A percentile compares a stretch with the other conserved stretches of the same genome.
These are phyloP conservation scores for Henckelia pumila DNA, from an alignment of 257 asterid genomes.

Conservation along the genomic window DNA sequence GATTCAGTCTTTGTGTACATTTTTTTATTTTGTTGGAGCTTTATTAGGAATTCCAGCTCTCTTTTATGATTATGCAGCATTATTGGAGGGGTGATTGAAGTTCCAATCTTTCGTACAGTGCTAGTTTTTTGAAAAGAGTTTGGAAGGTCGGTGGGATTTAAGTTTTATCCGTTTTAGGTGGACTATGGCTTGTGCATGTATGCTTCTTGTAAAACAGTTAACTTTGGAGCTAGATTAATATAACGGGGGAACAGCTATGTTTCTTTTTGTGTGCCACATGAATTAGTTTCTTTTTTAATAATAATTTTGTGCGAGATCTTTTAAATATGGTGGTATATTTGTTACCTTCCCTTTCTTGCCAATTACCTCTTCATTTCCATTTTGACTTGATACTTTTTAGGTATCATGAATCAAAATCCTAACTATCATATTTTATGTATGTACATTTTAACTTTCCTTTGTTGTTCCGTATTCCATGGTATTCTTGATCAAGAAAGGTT, in stretches of 20 bases:
- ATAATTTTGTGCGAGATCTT: not conserved
- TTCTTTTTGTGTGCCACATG: not conserved
- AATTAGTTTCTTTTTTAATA: constrained; percentile 3
- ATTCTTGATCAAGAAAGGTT: not conserved
- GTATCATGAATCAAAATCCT: not conserved
- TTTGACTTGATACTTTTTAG: not conserved
- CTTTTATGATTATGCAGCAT: not conserved
- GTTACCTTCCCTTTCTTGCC: constrained; percentile 6
- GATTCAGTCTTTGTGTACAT: not conserved
- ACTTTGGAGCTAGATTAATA: constrained; percentile 18
- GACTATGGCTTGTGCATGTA: not conserved
- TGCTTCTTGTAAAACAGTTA: not conserved
- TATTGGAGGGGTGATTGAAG: not conserved
- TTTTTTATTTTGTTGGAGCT: constrained; percentile 7
- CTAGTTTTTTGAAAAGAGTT: not conserved
- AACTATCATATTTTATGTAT: not conserved
- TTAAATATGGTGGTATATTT: constrained; percentile 11
- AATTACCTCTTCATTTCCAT: not conserved
- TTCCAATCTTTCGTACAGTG: not conserved
- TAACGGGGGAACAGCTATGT: not conserved
- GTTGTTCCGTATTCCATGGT: not conserved
- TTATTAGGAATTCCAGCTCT: not conserved
- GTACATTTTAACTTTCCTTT: not conserved
- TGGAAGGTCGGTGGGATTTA: not conserved
- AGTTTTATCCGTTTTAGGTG: not conserved